Evolutionary conservation across 345 rosid genomes (phyloP).

Genomic region (Linum lewisii): DNA sequence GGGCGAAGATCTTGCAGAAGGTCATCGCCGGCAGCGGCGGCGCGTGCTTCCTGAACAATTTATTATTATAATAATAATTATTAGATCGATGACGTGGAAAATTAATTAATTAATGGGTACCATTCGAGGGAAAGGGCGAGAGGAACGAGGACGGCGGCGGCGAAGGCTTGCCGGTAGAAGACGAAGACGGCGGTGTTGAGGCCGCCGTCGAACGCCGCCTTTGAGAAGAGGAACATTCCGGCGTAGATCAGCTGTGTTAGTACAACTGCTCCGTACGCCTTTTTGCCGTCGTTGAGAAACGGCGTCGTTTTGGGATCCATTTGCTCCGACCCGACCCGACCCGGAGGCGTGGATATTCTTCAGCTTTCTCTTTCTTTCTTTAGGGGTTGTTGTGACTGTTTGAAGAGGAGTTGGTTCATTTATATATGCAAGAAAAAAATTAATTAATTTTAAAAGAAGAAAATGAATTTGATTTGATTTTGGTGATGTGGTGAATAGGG

Average conservation of each 20-base stretch:
- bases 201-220: slow-evolving; percentile 76
- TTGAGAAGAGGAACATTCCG: slow-evolving; percentile 86
- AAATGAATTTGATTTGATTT: no score
- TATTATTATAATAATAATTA: not conserved
- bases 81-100: not conserved
- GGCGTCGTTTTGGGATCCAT: not conserved
- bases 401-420: no score
- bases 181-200: slow-evolving; percentile 80
- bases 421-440: no score
- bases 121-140: slow-evolving; percentile 58
- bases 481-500: no score
- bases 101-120: slow-evolving; percentile 21
- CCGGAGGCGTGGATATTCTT: no score
- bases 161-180: slow-evolving; percentile 76
- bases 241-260: slow-evolving; percentile 66
- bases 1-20: slow-evolving; percentile 66
- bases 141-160: slow-evolving; percentile 66
- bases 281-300: slow-evolving; percentile 21
- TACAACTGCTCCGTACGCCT: slow-evolving; percentile 43
- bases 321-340: no score
- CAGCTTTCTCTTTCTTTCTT: no score
- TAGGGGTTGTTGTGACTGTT: no score
- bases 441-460: no score
- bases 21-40: slow-evolving; percentile 56
- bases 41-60: slow-evolving; percentile 58